These are phyloP conservation scores for Calonectria hawksworthii DNA, from an alignment of 2,329 filamentous ascomycete species.

Conservation along the genomic window DNA sequence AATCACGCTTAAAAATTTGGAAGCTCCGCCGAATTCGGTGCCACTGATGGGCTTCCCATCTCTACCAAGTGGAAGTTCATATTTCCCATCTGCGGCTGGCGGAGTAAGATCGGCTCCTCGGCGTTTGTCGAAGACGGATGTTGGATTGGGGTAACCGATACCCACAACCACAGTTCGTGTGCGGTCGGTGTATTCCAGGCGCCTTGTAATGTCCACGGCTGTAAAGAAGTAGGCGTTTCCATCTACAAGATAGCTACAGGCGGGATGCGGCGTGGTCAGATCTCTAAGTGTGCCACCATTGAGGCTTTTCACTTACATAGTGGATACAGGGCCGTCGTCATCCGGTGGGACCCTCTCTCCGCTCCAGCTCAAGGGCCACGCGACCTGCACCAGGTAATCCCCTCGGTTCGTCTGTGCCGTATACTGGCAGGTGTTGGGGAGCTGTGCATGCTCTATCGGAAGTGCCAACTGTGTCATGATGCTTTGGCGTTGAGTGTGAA, in stretches of 20 bases:
- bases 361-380: constrained; percentile 47
- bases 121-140: constrained; percentile 46
- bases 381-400: constrained; percentile 47
- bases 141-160: constrained; percentile 48
- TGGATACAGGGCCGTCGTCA: constrained; percentile 37
- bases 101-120: constrained; percentile 49
- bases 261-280: not conserved
- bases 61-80: constrained; percentile 35
- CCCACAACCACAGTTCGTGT: constrained; percentile 48
- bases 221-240: constrained; percentile 53
- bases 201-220: constrained; percentile 46
- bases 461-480: constrained; percentile 28
- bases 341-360: constrained; percentile 33
- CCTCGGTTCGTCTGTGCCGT: constrained; percentile 43
- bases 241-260: constrained; percentile 49
- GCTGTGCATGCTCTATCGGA: constrained; percentile 35
- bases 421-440: constrained; percentile 47
- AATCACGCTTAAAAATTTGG: constrained; percentile 60
- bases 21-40: constrained; percentile 56
- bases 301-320: constrained; percentile 43
- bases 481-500: not conserved
- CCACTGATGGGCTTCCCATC: constrained; percentile 39
- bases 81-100: constrained; percentile 32
- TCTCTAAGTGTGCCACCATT: not conserved
- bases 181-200: constrained; percentile 43